These are phyloP conservation scores for Clarireedia paspali DNA, from an alignment of 2,329 filamentous ascomycete species.

Conservation along the genomic window DNA sequence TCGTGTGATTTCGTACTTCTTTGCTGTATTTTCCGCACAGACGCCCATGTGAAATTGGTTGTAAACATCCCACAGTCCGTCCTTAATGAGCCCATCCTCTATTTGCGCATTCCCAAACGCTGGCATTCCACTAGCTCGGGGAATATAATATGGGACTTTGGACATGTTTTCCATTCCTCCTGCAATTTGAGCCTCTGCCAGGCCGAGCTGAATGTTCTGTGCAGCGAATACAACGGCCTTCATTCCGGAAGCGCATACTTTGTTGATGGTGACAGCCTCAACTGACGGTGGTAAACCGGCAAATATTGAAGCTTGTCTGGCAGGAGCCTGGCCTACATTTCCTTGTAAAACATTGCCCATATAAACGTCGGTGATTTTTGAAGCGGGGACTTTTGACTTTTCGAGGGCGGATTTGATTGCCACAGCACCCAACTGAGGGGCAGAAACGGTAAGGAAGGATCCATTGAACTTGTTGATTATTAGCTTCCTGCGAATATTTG, in stretches of 20 bases:
- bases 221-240: slow-evolving; percentile 88
- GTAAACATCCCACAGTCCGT: slow-evolving; percentile 93
- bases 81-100: slow-evolving; percentile 88
- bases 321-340: slow-evolving; percentile 79
- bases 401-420: slow-evolving; percentile 87
- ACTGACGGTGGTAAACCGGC: slow-evolving; percentile 74
- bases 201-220: slow-evolving; percentile 87
- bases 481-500: not conserved
- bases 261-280: slow-evolving; percentile 92
- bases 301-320: slow-evolving; percentile 83
- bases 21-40: slow-evolving; percentile 90
- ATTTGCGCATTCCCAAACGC: slow-evolving; percentile 81
- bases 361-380: slow-evolving; percentile 85
- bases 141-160: slow-evolving; percentile 82
- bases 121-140: slow-evolving; percentile 72
- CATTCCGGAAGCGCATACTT: slow-evolving; percentile 91
- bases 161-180: slow-evolving; percentile 99
- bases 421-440: slow-evolving; percentile 79
- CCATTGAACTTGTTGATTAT: slow-evolving; percentile 74
- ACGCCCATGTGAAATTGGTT: slow-evolving; percentile 97
- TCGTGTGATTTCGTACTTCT: slow-evolving; percentile 72
- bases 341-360: slow-evolving; percentile 94
- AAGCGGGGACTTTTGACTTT: slow-evolving; percentile 74
- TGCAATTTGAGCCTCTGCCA: slow-evolving; percentile 81
- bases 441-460: slow-evolving; percentile 72